Conservation (phyloP, 2,329 filamentous ascomycete genomes). For the Trichoderma sp. region DNA sequence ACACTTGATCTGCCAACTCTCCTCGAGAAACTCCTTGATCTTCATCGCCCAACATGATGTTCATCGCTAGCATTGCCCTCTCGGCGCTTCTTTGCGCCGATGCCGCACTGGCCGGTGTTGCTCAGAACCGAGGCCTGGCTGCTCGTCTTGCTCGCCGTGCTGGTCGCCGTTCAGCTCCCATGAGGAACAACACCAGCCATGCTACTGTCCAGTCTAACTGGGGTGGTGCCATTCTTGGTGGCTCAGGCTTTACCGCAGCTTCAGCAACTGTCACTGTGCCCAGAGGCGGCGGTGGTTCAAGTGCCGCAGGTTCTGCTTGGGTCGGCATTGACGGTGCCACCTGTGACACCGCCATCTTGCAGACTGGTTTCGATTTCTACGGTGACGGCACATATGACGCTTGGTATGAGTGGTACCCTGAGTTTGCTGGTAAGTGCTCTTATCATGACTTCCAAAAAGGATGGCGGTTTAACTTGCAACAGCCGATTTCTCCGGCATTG, state of each 20-base stretch:
- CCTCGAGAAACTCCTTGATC: no score
- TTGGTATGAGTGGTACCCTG: conserved; percentile 15
- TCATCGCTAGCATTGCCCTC: not conserved
- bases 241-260: not conserved
- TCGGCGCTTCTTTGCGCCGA: conserved; percentile 9
- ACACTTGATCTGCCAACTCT: not conserved
- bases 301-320: conserved; percentile 10
- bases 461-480: not conserved
- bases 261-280: conserved; percentile 12
- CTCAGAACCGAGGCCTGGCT: not conserved
- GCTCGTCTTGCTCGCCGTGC: conserved; percentile 9
- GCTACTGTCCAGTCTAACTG: conserved; percentile 12
- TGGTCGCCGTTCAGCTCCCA: conserved; percentile 2
- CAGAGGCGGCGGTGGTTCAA: conserved; percentile 1
- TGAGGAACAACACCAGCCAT: not conserved
- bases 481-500: conserved; percentile 13
- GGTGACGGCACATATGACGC: conserved; percentile 15
- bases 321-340: conserved; percentile 7
- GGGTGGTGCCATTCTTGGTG: conserved; percentile 9
- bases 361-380: conserved; percentile 13
- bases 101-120: conserved; percentile 1
- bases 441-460: not conserved
- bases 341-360: not conserved
- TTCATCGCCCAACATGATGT: not conserved
- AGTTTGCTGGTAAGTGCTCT: not conserved